Conservation (phyloP, 2,329 filamentous ascomycete genomes). For the Achaetomium macrosporum region DNA sequence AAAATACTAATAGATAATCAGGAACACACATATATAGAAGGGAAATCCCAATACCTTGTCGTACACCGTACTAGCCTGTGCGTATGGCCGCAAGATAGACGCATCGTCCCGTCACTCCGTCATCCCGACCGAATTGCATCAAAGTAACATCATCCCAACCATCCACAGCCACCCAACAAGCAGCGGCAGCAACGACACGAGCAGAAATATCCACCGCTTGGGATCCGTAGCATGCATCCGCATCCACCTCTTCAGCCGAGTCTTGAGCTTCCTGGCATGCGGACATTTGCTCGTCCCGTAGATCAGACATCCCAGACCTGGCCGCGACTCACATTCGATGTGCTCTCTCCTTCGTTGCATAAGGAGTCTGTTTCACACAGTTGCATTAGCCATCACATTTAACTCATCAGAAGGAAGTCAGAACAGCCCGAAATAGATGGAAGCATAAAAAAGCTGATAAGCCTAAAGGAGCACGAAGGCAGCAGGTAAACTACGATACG, state of each 20-base stretch:
- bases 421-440: not conserved
- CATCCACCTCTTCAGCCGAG: conserved; percentile 42
- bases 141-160: conserved; percentile 3
- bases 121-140: not conserved
- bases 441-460: not conserved
- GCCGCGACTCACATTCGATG: conserved; percentile 53
- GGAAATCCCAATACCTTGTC: too few species aligned
- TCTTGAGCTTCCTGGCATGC: conserved; percentile 40
- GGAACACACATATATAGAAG: too few species aligned
- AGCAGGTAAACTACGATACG: not conserved
- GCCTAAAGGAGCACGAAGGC: not conserved
- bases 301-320: conserved; percentile 51
- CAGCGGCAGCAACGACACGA: conserved; percentile 11
- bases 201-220: conserved; percentile 34
- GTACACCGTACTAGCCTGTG: too few species aligned
- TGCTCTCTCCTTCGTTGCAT: conserved; percentile 57
- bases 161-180: conserved; percentile 12
- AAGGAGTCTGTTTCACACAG: conserved; percentile 37
- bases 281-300: conserved; percentile 44
- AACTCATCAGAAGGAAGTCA: conserved; percentile 28
- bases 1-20: too few species aligned
- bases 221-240: conserved; percentile 34
- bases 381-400: not conserved
- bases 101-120: not conserved
- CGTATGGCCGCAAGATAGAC: too few species aligned